Percentiles rank a stretch among this genome's conserved stretches.
These are phyloP conservation scores for Rhizoctonia solani DNA, from an alignment of 1,284 basidiomycete species.

Conservation along the genomic window DNA sequence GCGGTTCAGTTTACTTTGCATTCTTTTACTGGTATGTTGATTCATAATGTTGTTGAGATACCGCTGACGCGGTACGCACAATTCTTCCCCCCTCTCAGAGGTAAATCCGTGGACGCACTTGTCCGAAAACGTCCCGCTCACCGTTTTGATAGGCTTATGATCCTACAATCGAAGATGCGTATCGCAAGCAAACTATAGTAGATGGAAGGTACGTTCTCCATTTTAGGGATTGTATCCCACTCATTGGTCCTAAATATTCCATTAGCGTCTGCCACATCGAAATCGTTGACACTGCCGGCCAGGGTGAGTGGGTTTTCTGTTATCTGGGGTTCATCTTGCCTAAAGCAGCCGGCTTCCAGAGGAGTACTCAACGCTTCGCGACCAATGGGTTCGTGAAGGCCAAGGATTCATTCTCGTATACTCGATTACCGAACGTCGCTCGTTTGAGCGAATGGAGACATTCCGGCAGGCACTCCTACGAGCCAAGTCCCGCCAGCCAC, in stretches of 20 bases:
- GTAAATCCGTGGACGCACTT: neutral
- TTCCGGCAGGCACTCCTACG: slow-evolving; percentile 32
- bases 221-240: neutral
- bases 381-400: slow-evolving; percentile 36
- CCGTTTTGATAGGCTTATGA: slow-evolving; percentile 41
- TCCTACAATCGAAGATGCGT: slow-evolving; percentile 46
- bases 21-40: slow-evolving; percentile 29
- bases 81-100: slow-evolving; percentile 27
- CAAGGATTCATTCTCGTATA: slow-evolving; percentile 37
- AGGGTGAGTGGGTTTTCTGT: slow-evolving; percentile 38
- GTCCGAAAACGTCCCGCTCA: slow-evolving; percentile 6
- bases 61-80: too few relatives aligned
- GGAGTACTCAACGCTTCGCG: slow-evolving; percentile 36
- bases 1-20: slow-evolving; percentile 31
- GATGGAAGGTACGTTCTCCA: slow-evolving; percentile 46
- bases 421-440: slow-evolving; percentile 35
- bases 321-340: slow-evolving; percentile 7
- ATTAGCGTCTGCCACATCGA: slow-evolving; percentile 38
- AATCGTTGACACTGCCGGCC: slow-evolving; percentile 45
- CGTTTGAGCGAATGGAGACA: slow-evolving; percentile 33
- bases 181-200: slow-evolving; percentile 45
- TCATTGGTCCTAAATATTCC: slow-evolving; percentile 2
- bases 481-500: slow-evolving; percentile 18
- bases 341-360: slow-evolving; percentile 31
- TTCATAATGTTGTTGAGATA: neutral